phyloP scores from a whole-genome alignment of 768 basidiomycete genomes.

The Lentinula lateritia region DNA sequence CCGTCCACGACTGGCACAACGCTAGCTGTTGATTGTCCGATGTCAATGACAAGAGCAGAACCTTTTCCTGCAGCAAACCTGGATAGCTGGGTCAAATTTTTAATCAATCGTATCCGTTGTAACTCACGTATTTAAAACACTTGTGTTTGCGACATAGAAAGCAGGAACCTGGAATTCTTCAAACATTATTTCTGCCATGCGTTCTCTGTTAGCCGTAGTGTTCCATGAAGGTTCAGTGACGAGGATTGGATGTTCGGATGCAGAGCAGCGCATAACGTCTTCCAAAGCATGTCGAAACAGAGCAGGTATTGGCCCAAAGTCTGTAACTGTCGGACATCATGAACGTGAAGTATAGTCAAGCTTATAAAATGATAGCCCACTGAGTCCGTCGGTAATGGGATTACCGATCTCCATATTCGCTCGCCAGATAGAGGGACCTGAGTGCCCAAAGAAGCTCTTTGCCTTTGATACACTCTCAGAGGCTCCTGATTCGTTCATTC shows the following conservation, averaged over 20 bases:
- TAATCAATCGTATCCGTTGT: constrained; percentile 6
- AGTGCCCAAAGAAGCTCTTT: constrained; percentile 79
- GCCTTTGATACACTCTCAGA: constrained; percentile 36
- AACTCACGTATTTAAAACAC: constrained; percentile 86
- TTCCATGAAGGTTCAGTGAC: constrained; percentile 98
- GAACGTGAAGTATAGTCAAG: not conserved
- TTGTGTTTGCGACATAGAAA: constrained; percentile 93
- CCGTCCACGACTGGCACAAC: constrained; percentile 97
- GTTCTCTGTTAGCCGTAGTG: constrained; percentile 84
- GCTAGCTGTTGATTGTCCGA: constrained; percentile 85
- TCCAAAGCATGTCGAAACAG: constrained; percentile 71
- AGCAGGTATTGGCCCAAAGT: constrained; percentile 70
- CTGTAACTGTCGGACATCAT: constrained; percentile 41
- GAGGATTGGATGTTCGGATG: constrained; percentile 85
- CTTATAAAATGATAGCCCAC: constrained; percentile 37
- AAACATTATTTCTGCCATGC: constrained; percentile 96
- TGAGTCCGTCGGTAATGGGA: constrained; percentile 78
- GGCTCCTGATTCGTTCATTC: constrained; percentile 47
- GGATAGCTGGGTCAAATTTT: not conserved
- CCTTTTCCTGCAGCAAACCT: constrained; percentile 97
- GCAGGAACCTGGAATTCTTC: constrained; percentile 94
- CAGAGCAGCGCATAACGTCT: constrained; percentile 70
- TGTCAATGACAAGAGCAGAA: constrained; percentile 93
- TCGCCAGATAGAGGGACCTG: constrained; percentile 87
- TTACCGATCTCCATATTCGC: constrained; percentile 83